These are phyloP conservation scores for Endogone sp. DNA, from an alignment of 192 early-diverging fungal species.

Conservation along the genomic window DNA sequence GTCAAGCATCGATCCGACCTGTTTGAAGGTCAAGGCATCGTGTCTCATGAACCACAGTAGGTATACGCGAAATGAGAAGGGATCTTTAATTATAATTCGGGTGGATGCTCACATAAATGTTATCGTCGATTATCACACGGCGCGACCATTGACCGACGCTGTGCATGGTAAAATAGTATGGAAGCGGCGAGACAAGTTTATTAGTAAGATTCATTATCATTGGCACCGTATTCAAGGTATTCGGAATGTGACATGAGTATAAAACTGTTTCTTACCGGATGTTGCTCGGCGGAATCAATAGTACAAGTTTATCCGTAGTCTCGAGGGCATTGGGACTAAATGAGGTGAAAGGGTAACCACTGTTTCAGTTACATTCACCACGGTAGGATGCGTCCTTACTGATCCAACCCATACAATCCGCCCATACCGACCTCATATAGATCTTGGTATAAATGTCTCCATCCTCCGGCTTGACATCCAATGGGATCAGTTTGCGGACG, in stretches of 20 bases:
- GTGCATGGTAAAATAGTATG: neutral
- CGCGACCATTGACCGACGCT: constrained; percentile 28
- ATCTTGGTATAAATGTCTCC: neutral
- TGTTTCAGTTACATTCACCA: no score
- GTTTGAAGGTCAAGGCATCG: no score
- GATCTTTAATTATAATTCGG: neutral
- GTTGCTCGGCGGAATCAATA: constrained; percentile 24
- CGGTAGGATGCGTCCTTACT: neutral
- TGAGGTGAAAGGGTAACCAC: no score
- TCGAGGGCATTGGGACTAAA: constrained; percentile 26
- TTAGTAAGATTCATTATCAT: neutral
- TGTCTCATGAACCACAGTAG: neutral
- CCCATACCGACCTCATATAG: neutral
- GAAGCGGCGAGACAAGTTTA: neutral
- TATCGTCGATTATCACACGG: constrained; percentile 30
- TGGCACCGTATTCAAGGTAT: no score
- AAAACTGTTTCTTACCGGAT: constrained; percentile 11
- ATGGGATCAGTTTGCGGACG: neutral
- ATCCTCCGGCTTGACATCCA: neutral
- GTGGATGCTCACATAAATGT: constrained; percentile 19
- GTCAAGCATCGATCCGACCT: constrained; percentile 25
- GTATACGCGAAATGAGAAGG: neutral
- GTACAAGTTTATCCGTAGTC: constrained; percentile 23
- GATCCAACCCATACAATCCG: neutral
- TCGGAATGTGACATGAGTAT: neutral